A percentile compares a stretch with the other conserved stretches of the same genome.
These are phyloP conservation scores for Rutstroemia sp. DNA, from an alignment of 2,329 filamentous ascomycete species.

Conservation along the genomic window DNA sequence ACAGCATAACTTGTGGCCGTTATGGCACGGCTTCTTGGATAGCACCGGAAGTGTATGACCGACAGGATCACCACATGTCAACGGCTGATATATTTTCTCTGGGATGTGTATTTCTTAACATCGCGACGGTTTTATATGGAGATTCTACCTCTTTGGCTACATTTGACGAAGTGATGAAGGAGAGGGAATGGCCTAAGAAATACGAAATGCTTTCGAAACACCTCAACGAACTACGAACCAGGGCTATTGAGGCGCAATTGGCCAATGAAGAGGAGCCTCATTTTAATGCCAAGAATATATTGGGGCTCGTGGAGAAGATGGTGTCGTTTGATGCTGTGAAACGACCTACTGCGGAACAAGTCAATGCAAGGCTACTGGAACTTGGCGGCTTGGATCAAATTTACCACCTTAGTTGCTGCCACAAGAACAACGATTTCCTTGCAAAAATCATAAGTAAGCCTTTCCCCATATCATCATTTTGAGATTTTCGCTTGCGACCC, in stretches of 20 bases:
- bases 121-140: constrained; percentile 38
- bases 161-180: constrained; percentile 34
- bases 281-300: constrained; percentile 31
- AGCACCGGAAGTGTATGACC: constrained; percentile 36
- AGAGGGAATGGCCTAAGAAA: constrained; percentile 30
- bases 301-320: constrained; percentile 43
- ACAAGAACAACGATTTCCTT: constrained; percentile 31
- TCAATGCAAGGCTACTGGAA: constrained; percentile 40
- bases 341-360: constrained; percentile 42
- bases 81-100: constrained; percentile 42
- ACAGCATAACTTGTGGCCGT: constrained; percentile 37
- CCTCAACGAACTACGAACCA: constrained; percentile 12
- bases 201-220: constrained; percentile 16
- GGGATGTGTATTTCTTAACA: constrained; percentile 39
- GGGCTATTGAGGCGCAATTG: constrained; percentile 12
- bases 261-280: constrained; percentile 13
- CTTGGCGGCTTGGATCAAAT: constrained; percentile 41
- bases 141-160: constrained; percentile 29
- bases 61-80: constrained; percentile 38
- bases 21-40: constrained; percentile 37
- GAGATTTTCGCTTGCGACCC: no score
- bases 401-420: constrained; percentile 40
- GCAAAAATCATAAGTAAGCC: constrained; percentile 31
- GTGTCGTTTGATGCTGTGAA: constrained; percentile 41
- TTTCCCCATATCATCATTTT: no score